Evolutionary conservation across 805 yeast genomes (phyloP).

Genomic region (Yamadazyma paraphyllophila): DNA sequence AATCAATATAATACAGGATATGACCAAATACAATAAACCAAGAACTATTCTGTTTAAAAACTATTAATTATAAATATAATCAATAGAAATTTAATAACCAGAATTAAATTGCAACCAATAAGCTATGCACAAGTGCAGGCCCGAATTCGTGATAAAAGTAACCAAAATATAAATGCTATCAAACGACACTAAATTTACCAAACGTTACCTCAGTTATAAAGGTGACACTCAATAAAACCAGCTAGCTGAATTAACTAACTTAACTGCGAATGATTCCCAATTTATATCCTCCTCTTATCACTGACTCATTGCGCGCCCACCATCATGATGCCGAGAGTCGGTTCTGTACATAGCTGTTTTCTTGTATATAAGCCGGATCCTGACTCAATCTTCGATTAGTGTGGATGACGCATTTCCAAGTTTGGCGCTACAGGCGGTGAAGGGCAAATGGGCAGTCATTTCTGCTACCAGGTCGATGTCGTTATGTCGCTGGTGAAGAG

Average conservation of each 20-base stretch:
- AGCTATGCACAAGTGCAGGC: slow-evolving; percentile 1
- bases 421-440: too few relatives aligned
- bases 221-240: slow-evolving; percentile 1
- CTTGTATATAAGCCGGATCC: neutral
- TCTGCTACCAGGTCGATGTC: too few relatives aligned
- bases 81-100: neutral
- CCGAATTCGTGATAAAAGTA: neutral
- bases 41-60: neutral
- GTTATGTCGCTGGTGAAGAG: too few relatives aligned
- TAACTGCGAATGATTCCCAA: slow-evolving; percentile 1
- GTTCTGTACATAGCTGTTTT: neutral
- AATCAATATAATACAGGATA: neutral
- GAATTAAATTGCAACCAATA: neutral
- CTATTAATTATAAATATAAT: too few relatives aligned
- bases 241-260: slow-evolving; percentile 1
- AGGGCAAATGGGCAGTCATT: too few relatives aligned
- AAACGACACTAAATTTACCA: neutral
- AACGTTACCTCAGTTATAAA: neutral
- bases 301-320: slow-evolving; percentile 8
- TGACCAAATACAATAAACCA: neutral
- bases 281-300: slow-evolving; percentile 4
- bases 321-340: neutral
- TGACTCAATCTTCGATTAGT: neutral
- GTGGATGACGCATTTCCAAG: neutral
- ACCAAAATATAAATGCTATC: neutral